Percentiles rank a stretch among this genome's conserved stretches.
Conservation (phyloP, 768 basidiomycete species). For the Boletellus ananas region DNA sequence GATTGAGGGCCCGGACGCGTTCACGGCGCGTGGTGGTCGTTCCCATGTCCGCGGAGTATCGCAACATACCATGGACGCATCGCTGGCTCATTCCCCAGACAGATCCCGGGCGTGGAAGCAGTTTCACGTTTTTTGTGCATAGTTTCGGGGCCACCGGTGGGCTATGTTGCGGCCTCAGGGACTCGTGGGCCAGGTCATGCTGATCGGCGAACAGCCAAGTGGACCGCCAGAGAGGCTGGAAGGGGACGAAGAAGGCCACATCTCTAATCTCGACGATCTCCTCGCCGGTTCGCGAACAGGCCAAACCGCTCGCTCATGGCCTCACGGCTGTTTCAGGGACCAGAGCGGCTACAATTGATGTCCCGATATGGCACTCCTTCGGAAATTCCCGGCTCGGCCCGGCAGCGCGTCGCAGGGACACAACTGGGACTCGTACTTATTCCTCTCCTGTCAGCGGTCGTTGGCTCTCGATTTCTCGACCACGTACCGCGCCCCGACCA, state of each 20-base stretch:
- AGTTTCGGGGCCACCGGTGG: constrained; percentile 2
- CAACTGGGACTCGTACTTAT: constrained; percentile 27
- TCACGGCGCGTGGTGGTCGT: constrained; percentile 10
- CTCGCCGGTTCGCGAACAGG: constrained; percentile 15
- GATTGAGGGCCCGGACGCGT: constrained; percentile 13
- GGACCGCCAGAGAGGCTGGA: constrained; percentile 1
- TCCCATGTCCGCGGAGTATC: constrained; percentile 27
- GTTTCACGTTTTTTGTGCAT: constrained; percentile 2
- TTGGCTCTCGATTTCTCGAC: constrained; percentile 7
- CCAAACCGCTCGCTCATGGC: not conserved
- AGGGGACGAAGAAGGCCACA: constrained; percentile 12
- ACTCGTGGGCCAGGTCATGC: not conserved
- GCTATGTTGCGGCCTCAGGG: not conserved
- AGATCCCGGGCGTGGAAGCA: constrained; percentile 6
- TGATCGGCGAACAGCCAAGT: constrained; percentile 23
- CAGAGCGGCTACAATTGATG: constrained; percentile 13
- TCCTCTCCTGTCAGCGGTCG: constrained; percentile 7
- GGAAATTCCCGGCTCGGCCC: constrained; percentile 30
- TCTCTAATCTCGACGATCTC: constrained; percentile 17
- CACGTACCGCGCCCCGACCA: constrained; percentile 10
- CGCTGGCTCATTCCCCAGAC: constrained; percentile 5
- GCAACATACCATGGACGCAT: constrained; percentile 1
- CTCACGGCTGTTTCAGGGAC: constrained; percentile 27
- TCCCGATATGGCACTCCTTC: constrained; percentile 25
- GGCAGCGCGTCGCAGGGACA: constrained; percentile 7